phyloP scores from a whole-genome alignment of 768 basidiomycete species.

The Kwoniella newhampshirensis region DNA sequence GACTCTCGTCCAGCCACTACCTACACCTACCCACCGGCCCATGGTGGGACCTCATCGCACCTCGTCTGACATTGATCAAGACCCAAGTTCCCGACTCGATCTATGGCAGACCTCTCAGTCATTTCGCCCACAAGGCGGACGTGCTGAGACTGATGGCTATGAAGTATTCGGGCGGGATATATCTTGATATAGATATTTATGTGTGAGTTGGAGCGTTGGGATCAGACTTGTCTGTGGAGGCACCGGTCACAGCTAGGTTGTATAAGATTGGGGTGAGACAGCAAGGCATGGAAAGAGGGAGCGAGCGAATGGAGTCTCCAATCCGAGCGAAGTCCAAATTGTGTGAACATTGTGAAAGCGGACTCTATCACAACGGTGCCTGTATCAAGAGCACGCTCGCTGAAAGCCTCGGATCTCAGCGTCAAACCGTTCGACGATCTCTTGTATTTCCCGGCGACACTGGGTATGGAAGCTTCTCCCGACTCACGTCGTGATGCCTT shows the following conservation, averaged over 20 bases:
- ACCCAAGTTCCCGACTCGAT: slow-evolving; percentile 43
- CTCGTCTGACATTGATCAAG: slow-evolving; percentile 48
- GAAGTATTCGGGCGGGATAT: slow-evolving; percentile 50
- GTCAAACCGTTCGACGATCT: slow-evolving; percentile 47
- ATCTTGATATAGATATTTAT: slow-evolving; percentile 52
- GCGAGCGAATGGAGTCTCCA: too few species aligned
- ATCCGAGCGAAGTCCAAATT: not conserved
- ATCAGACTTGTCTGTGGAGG: not conserved
- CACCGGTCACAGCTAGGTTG: too few species aligned
- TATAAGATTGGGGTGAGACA: too few species aligned
- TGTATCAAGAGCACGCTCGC: not conserved
- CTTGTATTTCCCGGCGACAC: slow-evolving; percentile 42
- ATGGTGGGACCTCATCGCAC: slow-evolving; percentile 51
- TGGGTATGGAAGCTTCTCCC: slow-evolving; percentile 52
- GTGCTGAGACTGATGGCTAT: slow-evolving; percentile 47
- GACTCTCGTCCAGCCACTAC: slow-evolving; percentile 44
- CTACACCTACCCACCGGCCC: slow-evolving; percentile 51
- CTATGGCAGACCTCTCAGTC: slow-evolving; percentile 41
- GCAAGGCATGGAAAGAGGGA: too few species aligned
- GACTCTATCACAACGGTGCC: not conserved
- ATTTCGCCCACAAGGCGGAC: slow-evolving; percentile 53
- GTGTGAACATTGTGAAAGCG: too few species aligned
- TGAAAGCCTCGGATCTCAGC: slow-evolving; percentile 16
- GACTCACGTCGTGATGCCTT: slow-evolving; percentile 36
- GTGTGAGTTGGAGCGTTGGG: slow-evolving; percentile 40